Evolutionary conservation across 495 filamentous ascomycete genomes (phyloP).

Genomic region (Gamarada debralockiae): DNA sequence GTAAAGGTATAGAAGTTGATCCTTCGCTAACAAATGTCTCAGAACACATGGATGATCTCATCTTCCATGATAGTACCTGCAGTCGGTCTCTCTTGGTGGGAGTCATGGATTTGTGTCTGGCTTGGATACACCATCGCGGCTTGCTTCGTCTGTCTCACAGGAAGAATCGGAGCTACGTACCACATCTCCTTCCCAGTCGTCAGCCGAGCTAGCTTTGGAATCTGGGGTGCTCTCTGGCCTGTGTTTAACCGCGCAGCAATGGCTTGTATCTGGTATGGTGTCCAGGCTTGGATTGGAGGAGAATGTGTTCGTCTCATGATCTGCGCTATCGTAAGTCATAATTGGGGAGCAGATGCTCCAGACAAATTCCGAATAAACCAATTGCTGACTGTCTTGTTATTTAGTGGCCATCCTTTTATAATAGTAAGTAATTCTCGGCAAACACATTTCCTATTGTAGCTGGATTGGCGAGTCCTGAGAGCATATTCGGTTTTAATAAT

Average conservation of each 20-base stretch:
- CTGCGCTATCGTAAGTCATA: constrained; percentile 47
- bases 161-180: constrained; percentile 86
- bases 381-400: too few relatives aligned
- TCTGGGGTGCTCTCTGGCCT: constrained; percentile 87
- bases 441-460: too few relatives aligned
- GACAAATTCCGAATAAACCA: too few relatives aligned
- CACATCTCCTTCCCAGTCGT: constrained; percentile 86
- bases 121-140: constrained; percentile 77
- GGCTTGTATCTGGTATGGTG: constrained; percentile 86
- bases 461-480: too few relatives aligned
- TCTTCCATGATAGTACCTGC: constrained; percentile 63
- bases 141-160: constrained; percentile 70
- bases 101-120: constrained; percentile 89
- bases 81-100: constrained; percentile 85
- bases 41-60: constrained; percentile 95
- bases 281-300: constrained; percentile 82
- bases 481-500: too few relatives aligned
- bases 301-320: constrained; percentile 82
- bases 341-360: too few relatives aligned
- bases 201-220: constrained; percentile 71
- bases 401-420: too few relatives aligned
- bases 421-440: too few relatives aligned
- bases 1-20: background rate
- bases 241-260: constrained; percentile 87
- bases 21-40: background rate